phyloP scores from a whole-genome alignment of 192 early-diverging fungal genomes.

The Lobosporangium transversale region DNA sequence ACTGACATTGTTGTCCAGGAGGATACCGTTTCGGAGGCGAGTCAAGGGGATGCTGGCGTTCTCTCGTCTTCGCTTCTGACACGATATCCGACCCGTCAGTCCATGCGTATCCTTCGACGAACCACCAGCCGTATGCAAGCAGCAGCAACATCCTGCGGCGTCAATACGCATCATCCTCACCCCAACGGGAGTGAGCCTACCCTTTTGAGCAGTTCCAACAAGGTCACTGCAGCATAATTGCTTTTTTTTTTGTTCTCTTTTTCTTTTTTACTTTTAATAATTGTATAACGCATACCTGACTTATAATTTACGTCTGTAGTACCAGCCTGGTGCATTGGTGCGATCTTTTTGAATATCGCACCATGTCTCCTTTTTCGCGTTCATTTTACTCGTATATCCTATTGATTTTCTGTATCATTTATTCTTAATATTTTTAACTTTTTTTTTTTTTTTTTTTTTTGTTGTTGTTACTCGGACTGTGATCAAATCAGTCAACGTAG shows the following conservation, averaged over 20 bases:
- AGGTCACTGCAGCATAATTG: constrained; percentile 23
- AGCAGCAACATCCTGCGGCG: not conserved
- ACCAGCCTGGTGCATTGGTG: not conserved
- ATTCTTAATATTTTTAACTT: not conserved
- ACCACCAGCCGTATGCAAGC: not conserved
- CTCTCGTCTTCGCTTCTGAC: constrained; percentile 21
- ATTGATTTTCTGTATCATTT: not conserved
- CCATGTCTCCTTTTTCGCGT: not conserved
- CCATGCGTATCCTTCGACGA: constrained; percentile 17
- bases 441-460: constrained; percentile 1
- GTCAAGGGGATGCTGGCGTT: constrained; percentile 30
- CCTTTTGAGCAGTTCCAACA: not conserved
- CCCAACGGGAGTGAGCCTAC: not conserved
- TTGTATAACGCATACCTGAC: not conserved
- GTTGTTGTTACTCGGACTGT: no score
- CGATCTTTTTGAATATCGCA: not conserved
- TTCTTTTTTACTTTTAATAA: not conserved
- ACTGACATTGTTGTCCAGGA: not conserved
- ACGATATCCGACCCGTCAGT: constrained; percentile 29
- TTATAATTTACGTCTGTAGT: not conserved
- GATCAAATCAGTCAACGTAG: no score
- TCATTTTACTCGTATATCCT: not conserved
- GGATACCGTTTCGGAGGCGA: not conserved
- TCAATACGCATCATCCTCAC: not conserved
- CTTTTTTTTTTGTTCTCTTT: constrained; percentile 4